Conservation (phyloP, 345 rosid species). For the Gossypium turneri region DNA sequence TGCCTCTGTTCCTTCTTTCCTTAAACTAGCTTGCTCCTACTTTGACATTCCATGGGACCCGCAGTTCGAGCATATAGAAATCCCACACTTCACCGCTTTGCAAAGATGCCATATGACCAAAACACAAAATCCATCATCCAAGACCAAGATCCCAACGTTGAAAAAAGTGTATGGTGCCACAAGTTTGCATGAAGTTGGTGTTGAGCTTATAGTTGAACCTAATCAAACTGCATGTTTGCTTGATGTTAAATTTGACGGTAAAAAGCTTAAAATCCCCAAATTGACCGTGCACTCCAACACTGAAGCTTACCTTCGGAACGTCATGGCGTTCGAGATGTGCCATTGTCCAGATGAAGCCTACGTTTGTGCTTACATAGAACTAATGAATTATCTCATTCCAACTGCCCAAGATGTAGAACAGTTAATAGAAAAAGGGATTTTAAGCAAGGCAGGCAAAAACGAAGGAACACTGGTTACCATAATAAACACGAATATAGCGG, state of each 20-base stretch:
- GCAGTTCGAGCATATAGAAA: neutral
- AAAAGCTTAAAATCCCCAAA: neutral
- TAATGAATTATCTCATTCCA: neutral
- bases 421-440: neutral
- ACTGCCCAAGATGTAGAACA: neutral
- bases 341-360: neutral
- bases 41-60: neutral
- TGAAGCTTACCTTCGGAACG: neutral
- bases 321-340: neutral
- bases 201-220: neutral
- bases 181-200: neutral
- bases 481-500: neutral
- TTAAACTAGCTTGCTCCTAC: neutral
- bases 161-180: neutral
- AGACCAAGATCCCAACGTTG: neutral
- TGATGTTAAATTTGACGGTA: neutral
- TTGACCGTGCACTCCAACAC: neutral
- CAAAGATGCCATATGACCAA: neutral
- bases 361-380: neutral
- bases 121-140: neutral
- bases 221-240: neutral
- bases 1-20: neutral
- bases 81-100: neutral
- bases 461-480: neutral
- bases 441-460: neutral